Base-by-base conservation (phyloP, 1,284 basidiomycete species). In the Ceratobasidium sp. region DNA sequence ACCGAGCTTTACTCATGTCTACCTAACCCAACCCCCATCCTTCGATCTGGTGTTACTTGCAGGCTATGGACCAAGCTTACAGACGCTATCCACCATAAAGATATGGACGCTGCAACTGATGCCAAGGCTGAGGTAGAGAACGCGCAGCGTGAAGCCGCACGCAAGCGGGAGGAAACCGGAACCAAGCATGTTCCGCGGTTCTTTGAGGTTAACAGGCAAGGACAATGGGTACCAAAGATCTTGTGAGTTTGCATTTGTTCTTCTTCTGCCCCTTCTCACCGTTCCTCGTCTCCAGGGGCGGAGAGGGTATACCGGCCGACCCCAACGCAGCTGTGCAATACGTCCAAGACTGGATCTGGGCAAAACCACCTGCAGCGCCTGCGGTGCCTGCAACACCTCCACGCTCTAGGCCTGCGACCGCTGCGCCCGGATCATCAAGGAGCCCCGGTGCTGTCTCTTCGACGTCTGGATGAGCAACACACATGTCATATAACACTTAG, bases 111-210 rank as follows among this genome's bases (percentile, higher is more conserved):
- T 32, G 98, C 98, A 13, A 98, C 97, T 9, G 90, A 91, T 54
- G 94, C 94, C 64, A 99, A 99, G 87, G 90, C 90, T 0, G 88
- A 88, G 15, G 95, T 99, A 1, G 97, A 99, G 85, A 96, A 98
- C 81, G 91, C 90, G 40, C 97, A 99, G 84, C 88, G 97, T 68
- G 94, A 97, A 80, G 84, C 90, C 65, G 90, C 94, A n/a, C 89
- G 88, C 80, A 85, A 86, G 82, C 88, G 95, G 76, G 96, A 98
- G 77, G 94, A 94, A 82, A 89, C 85, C 9, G 91, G 92, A 1
- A 87, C 90, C 77, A 86, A 86, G 78, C 91, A 89, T 81, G 85
- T 88, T 29, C 90, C 95, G 44, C 87, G 92, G 77, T 99, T 94
- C 87, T 99, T 99, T 84, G 88, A 91, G 81, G 85, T 89, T 80